Evolutionary conservation across 257 asterid genomes (phyloP).

Genomic region (Rubia yunnanensis): DNA sequence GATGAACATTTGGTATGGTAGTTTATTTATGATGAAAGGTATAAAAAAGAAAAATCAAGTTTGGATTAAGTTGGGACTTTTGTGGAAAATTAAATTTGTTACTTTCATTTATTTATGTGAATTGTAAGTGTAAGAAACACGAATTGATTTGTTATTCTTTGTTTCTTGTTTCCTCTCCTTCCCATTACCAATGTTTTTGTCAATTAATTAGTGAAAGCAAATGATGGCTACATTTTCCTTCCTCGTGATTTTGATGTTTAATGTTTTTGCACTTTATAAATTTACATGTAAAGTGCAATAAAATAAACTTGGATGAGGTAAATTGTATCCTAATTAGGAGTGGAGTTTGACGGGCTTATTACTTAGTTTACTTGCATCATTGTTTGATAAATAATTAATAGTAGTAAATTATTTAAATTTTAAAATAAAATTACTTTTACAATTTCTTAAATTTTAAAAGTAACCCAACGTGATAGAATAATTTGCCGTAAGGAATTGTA

Average conservation of each 20-base stretch:
- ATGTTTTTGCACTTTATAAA: neutral
- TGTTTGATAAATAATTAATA: too few relatives aligned
- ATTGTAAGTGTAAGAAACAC: slow-evolving; percentile 10
- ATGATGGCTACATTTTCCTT: neutral
- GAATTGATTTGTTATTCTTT: slow-evolving; percentile 27
- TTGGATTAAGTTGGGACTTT: neutral
- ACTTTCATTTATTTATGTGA: slow-evolving; percentile 4
- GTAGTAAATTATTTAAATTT: too few relatives aligned
- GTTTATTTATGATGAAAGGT: neutral
- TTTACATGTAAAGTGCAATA: neutral
- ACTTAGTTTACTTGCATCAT: too few relatives aligned
- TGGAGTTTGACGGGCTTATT: too few relatives aligned
- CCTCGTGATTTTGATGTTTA: neutral
- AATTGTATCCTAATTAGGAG: too few relatives aligned
- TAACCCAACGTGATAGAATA: too few relatives aligned
- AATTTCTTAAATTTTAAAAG: too few relatives aligned
- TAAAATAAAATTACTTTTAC: too few relatives aligned
- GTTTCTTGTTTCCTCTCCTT: neutral
- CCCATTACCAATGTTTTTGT: neutral
- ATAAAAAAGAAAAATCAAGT: neutral
- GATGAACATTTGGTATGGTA: neutral
- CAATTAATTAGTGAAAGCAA: neutral
- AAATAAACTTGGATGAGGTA: neutral
- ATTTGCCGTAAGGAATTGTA: too few relatives aligned
- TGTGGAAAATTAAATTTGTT: slow-evolving; percentile 11